These are phyloP conservation scores for Vickermania ingenoplastis DNA, from an alignment of 208 protist species.

Conservation along the genomic window DNA sequence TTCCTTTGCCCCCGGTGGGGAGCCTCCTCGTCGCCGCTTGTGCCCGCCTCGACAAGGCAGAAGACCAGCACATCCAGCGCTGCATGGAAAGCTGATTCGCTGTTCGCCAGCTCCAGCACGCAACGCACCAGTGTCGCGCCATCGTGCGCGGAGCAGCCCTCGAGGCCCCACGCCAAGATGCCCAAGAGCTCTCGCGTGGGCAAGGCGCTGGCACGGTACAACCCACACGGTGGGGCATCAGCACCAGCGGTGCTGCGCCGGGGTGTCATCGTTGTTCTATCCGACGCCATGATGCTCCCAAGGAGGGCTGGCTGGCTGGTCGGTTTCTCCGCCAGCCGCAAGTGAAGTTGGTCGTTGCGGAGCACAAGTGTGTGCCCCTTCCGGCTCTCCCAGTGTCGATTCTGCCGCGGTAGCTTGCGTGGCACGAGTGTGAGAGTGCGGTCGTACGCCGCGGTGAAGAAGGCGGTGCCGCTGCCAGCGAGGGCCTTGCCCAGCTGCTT, in stretches of 20 bases:
- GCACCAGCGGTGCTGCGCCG: neutral
- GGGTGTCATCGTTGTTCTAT: neutral
- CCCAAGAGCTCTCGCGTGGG: conserved; percentile 29
- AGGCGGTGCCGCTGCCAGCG: conserved; percentile 13
- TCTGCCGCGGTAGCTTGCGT: conserved; percentile 39
- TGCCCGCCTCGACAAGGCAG: conserved; percentile 1
- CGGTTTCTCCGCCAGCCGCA: conserved; percentile 10
- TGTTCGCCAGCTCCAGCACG: conserved; percentile 57
- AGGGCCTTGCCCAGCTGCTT: neutral
- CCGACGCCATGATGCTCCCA: conserved; percentile 2
- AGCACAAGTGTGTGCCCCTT: conserved; percentile 55
- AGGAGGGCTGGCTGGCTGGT: neutral
- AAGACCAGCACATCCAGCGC: conserved; percentile 58
- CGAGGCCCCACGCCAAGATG: conserved; percentile 70
- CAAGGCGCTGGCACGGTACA: conserved; percentile 20
- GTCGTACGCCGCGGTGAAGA: conserved; percentile 41
- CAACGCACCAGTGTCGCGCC: conserved; percentile 41
- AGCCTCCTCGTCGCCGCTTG: no score
- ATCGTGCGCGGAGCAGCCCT: conserved; percentile 39
- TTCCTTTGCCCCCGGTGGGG: no score
- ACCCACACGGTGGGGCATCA: neutral
- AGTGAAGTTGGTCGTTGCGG: conserved; percentile 52
- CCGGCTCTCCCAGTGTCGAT: conserved; percentile 43
- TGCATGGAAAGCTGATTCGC: conserved; percentile 47
- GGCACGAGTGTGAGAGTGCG: conserved; percentile 49